phyloP scores from a whole-genome alignment of 768 basidiomycete species.

The Sporobolomyces roseus region DNA sequence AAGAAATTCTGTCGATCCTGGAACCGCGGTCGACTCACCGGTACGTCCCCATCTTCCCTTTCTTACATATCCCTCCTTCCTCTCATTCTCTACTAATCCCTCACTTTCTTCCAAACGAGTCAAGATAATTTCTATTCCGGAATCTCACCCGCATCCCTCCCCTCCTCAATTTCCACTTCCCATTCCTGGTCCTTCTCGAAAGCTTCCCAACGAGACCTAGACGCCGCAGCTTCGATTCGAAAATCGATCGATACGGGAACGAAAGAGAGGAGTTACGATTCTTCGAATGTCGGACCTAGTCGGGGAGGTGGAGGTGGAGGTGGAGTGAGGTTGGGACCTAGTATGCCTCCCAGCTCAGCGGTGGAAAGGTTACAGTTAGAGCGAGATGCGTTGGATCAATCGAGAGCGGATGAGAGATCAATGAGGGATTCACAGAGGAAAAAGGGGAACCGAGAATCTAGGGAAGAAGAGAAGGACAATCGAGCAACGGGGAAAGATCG shows the following conservation, averaged over 20 bases:
- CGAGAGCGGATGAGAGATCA: slow-evolving; percentile 53
- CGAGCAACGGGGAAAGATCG: slow-evolving; percentile 63
- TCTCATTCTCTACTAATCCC: not conserved
- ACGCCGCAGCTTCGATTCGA: slow-evolving; percentile 54
- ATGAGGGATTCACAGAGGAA: slow-evolving; percentile 57
- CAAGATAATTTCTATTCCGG: slow-evolving; percentile 48
- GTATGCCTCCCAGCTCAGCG: slow-evolving; percentile 54
- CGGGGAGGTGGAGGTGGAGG: slow-evolving; percentile 60
- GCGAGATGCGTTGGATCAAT: slow-evolving; percentile 57
- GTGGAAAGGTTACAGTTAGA: slow-evolving; percentile 71
- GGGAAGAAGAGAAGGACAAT: slow-evolving; percentile 27
- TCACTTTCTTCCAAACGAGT: not conserved
- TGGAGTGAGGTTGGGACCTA: slow-evolving; percentile 6
- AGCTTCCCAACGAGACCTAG: slow-evolving; percentile 38
- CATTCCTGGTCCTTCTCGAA: slow-evolving; percentile 34
- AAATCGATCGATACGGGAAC: slow-evolving; percentile 59
- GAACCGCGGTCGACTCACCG: slow-evolving; percentile 71
- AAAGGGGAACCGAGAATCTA: slow-evolving; percentile 73
- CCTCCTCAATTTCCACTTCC: slow-evolving; percentile 28
- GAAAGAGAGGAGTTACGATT: slow-evolving; percentile 61
- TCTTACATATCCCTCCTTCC: too few species aligned
- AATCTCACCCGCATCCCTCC: slow-evolving; percentile 37
- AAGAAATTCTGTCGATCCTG: slow-evolving; percentile 81
- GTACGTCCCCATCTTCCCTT: slow-evolving; percentile 53
- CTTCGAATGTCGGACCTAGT: slow-evolving; percentile 36